Base-by-base conservation (phyloP, 306 rosid species). In the Alnus glutinosa region DNA sequence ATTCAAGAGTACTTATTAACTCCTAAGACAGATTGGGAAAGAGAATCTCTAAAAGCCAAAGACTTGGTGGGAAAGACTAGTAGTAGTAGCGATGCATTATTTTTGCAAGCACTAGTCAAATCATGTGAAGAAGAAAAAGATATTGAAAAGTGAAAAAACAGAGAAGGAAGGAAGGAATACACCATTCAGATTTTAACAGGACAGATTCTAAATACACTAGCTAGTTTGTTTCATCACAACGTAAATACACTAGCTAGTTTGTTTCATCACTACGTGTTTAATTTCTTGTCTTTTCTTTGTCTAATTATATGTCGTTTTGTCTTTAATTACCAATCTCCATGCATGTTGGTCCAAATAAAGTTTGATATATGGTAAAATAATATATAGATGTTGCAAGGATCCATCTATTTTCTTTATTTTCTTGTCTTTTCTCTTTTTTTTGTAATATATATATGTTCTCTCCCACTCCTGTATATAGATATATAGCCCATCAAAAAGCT, bases 21-120 rank as follows among this genome's bases (percentile, higher is more conserved):
- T 23, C 28, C 28, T 23, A 55, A 80, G 44, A 91, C 95, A 5
- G 91, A 91, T 83, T 91, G 95, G 95, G 90, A 91, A 69, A 84
- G 72, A 13, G 92, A 91, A 77, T 85, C 91, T 0, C 16, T 84
- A 73, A 90, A 84, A 58, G 95, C 95, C 39, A 79, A 77, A 75
- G 78, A 81, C 81, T 89, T 89, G 84, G 91, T 90, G 71, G 92
- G 91, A 67, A 84, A 73, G 76, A 11, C 47, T 28, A 28, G 2
- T 34, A 34, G 37, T 34, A 34, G 37, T 34, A 34, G 80, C 36
- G 75, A 10, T 62, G 36, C 75, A 36, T 83, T 71, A 3, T 62
- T 74, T 23, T 49, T 48, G 64, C 74, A 71, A 78, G 34, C 66
- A 80, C 39, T 62, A 71, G 68, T 83, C 80, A 85, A 85, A 23